phyloP scores from a whole-genome alignment of 164 flowering plant genomes.

The Stephania yunnanensis region DNA sequence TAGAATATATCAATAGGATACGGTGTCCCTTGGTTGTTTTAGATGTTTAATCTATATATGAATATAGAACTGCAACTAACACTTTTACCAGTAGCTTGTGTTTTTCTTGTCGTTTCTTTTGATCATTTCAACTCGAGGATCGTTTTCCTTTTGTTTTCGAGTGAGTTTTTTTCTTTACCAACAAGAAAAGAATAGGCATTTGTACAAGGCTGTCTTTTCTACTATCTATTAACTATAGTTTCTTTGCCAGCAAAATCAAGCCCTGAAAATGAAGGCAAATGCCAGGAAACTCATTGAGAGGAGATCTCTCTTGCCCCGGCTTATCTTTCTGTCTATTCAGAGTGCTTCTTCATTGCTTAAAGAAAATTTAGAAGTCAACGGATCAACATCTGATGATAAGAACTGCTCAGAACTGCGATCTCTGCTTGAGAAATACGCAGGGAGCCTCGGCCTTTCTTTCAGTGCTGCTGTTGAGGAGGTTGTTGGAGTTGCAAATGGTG shows the following conservation, averaged over 20 bases:
- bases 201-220: neutral
- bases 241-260: constrained; percentile 27
- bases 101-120: neutral
- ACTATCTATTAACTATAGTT: neutral
- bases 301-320: constrained; percentile 75
- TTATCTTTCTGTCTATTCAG: constrained; percentile 61
- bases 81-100: neutral
- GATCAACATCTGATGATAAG: constrained; percentile 38
- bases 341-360: constrained; percentile 52
- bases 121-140: neutral
- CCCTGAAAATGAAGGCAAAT: constrained; percentile 37
- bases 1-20: neutral
- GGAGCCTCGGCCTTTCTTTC: constrained; percentile 54
- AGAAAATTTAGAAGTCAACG: constrained; percentile 52
- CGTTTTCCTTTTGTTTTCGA: neutral
- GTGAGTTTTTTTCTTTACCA: too few species aligned
- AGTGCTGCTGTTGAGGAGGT: constrained; percentile 49
- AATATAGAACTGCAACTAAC: neutral
- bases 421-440: constrained; percentile 68
- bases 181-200: too few species aligned
- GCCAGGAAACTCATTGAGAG: constrained; percentile 36
- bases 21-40: too few species aligned
- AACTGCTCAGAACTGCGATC: constrained; percentile 41
- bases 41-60: too few species aligned
- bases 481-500: constrained; percentile 36